phyloP scores from a whole-genome alignment of 257 asterid genomes.

The Przewalskia tangutica region DNA sequence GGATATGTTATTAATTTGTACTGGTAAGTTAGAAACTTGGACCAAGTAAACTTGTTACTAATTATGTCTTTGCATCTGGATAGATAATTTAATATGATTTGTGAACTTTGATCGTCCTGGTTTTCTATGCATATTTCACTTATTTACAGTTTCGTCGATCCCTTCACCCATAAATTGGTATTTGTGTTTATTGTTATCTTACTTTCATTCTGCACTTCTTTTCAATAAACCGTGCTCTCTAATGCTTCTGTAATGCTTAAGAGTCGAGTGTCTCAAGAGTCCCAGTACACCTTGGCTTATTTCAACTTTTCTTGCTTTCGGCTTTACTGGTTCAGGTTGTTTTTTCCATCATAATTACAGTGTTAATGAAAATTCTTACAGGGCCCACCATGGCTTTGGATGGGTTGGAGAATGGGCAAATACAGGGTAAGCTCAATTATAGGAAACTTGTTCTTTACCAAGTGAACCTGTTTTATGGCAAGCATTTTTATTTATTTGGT shows the following conservation, averaged over 20 bases:
- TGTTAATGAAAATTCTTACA: slow-evolving; percentile 13
- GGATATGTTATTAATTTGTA: too few species aligned
- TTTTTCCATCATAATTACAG: neutral
- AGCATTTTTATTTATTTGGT: slow-evolving; percentile 20
- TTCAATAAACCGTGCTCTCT: neutral
- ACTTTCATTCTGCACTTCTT: neutral
- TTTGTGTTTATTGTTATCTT: neutral
- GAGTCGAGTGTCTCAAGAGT: neutral
- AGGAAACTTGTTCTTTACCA: neutral
- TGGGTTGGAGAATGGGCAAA: slow-evolving; percentile 99
- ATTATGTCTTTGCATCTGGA: neutral
- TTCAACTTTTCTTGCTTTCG: neutral
- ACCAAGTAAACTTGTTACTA: too few species aligned
- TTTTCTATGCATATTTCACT: neutral
- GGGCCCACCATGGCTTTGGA: slow-evolving; percentile 99
- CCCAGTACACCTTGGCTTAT: neutral
- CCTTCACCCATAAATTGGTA: neutral
- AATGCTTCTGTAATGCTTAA: neutral
- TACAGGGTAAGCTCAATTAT: slow-evolving; percentile 48
- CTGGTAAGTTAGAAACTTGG: neutral
- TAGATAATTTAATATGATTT: neutral
- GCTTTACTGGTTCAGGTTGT: neutral
- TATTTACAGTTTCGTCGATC: neutral
- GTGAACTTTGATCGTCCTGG: neutral
- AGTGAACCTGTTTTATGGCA: neutral